These are phyloP conservation scores for Aphanocladium album DNA, from an alignment of 2,329 filamentous ascomycete genomes.

Conservation along the genomic window DNA sequence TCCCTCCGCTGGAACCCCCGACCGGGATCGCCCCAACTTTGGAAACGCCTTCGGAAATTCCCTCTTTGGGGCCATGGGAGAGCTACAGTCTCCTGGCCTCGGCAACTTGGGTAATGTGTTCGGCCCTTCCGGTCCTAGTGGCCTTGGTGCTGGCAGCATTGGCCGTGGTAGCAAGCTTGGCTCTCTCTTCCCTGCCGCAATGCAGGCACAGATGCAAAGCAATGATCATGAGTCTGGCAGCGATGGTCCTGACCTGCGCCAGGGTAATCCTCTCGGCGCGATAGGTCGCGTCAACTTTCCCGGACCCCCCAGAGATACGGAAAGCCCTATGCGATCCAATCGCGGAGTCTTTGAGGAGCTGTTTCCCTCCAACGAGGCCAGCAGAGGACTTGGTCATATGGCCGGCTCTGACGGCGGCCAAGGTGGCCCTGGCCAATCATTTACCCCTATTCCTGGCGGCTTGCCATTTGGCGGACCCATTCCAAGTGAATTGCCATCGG, in stretches of 20 bases:
- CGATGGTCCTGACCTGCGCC: slow-evolving; percentile 55
- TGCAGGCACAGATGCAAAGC: slow-evolving; percentile 85
- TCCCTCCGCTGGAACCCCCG: slow-evolving; percentile 61
- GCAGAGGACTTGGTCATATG: slow-evolving; percentile 25
- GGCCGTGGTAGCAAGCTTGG: slow-evolving; percentile 77
- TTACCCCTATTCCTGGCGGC: slow-evolving; percentile 30
- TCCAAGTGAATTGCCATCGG: slow-evolving; percentile 48
- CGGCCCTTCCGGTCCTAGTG: slow-evolving; percentile 53
- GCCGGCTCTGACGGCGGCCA: slow-evolving; percentile 14
- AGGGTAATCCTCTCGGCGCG: slow-evolving; percentile 58
- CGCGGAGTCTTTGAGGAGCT: slow-evolving; percentile 53
- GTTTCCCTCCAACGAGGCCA: slow-evolving; percentile 35
- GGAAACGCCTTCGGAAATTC: slow-evolving; percentile 68
- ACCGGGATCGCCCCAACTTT: slow-evolving; percentile 55
- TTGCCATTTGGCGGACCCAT: slow-evolving; percentile 32
- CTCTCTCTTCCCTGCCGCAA: slow-evolving; percentile 78
- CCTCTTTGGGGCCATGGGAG: slow-evolving; percentile 70
- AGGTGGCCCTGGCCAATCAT: slow-evolving; percentile 23
- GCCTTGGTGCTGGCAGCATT: slow-evolving; percentile 57
- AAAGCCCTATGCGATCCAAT: slow-evolving; percentile 53
- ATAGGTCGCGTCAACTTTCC: slow-evolving; percentile 60
- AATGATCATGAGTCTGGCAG: slow-evolving; percentile 62
- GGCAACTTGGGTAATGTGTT: slow-evolving; percentile 66
- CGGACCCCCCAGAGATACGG: slow-evolving; percentile 49
- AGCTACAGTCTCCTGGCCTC: slow-evolving; percentile 70